These are phyloP conservation scores for Neohortaea acidophila DNA, from an alignment of 495 filamentous ascomycete genomes.

Conservation along the genomic window DNA sequence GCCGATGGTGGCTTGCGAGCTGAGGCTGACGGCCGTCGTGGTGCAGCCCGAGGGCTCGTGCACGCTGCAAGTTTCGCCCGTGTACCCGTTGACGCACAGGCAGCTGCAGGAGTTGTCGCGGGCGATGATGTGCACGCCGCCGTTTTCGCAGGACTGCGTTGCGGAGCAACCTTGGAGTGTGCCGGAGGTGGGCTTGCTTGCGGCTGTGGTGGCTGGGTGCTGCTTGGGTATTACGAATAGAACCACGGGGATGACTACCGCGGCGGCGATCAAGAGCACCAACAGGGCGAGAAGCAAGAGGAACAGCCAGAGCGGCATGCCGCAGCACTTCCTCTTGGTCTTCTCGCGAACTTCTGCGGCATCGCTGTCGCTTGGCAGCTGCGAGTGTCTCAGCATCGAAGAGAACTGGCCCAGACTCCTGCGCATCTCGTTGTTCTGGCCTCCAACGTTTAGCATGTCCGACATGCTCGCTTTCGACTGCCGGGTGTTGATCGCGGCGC, in stretches of 20 bases:
- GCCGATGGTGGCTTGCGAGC: slow-evolving; percentile 60
- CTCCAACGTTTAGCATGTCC: slow-evolving; percentile 82
- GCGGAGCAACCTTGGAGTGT: slow-evolving; percentile 6
- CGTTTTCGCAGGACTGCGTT: slow-evolving; percentile 51
- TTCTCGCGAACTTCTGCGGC: slow-evolving; percentile 2
- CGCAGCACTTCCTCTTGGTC: slow-evolving; percentile 45
- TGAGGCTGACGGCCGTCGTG: slow-evolving; percentile 39
- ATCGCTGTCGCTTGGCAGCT: slow-evolving; percentile 14
- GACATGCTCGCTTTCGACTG: slow-evolving; percentile 49
- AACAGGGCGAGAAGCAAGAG: slow-evolving; percentile 51
- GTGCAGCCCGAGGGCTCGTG: slow-evolving; percentile 48
- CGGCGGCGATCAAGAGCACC: slow-evolving; percentile 65
- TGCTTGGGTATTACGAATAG: slow-evolving; percentile 50
- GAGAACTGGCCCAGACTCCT: slow-evolving; percentile 9
- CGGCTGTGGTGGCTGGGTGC: slow-evolving; percentile 23
- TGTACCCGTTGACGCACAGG: slow-evolving; percentile 74
- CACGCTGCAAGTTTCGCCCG: slow-evolving; percentile 55
- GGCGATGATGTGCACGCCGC: slow-evolving; percentile 56
- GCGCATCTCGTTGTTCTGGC: slow-evolving; percentile 14
- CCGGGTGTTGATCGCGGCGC: slow-evolving; percentile 11
- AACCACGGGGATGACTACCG: slow-evolving; percentile 73
- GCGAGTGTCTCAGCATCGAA: slow-evolving; percentile 4
- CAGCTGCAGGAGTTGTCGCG: slow-evolving; percentile 55
- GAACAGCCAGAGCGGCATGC: slow-evolving; percentile 69
- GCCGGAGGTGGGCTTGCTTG: slow-evolving; percentile 24